Base-by-base conservation (phyloP, 1,139 yeast species). In the Candida pseudoviswanathii region DNA sequence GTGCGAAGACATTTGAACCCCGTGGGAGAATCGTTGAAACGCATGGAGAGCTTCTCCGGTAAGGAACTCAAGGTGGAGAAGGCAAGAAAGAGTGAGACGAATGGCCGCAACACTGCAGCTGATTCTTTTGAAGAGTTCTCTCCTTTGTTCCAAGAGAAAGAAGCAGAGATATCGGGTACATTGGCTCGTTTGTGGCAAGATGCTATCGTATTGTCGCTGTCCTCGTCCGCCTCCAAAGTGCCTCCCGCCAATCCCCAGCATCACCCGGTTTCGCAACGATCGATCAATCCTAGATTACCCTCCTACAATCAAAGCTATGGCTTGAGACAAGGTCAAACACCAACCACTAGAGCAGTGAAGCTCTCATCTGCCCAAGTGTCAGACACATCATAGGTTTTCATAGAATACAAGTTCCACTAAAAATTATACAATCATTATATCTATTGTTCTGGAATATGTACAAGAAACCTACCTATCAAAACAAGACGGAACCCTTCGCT, bases 1-100 rank as follows among this genome's bases (percentile, higher is more conserved):
- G 86, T 86, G 0, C 70, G 91, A 57, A 74, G 95, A 53, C 81
- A 85, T 62, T 69, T 73, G 37, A 87, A 87, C 53, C 96, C 96
- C 0, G 69, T 87, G 3, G 80, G 81, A 1, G 88, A 83, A 48
- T 78, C 89, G 8, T 67, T 88, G 40, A 73, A 75, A 42, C 68
- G 94, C 54, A 60, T 73, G 24, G 68, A 66, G 33, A 63, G 62
- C 39, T 58, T 53, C 34, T 51, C 59, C 40, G 58, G 56, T 25
- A 53, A 52, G 21, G 65, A 60, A 2, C 52, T 66, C 45, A 67
- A 63, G 45, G 55, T 63, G 5, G 49, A 52, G 31, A 68, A 69
- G 48, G 55, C 55, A n/a, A 57, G 56, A 43, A 57, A 59, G 41
- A 57, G 48, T 8, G 41, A 55, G 16, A 40, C 50, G 2, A 39